These are phyloP conservation scores for Pilasporangium apinafurcum DNA, from an alignment of 352 stramenopile genomes.

Conservation along the genomic window DNA sequence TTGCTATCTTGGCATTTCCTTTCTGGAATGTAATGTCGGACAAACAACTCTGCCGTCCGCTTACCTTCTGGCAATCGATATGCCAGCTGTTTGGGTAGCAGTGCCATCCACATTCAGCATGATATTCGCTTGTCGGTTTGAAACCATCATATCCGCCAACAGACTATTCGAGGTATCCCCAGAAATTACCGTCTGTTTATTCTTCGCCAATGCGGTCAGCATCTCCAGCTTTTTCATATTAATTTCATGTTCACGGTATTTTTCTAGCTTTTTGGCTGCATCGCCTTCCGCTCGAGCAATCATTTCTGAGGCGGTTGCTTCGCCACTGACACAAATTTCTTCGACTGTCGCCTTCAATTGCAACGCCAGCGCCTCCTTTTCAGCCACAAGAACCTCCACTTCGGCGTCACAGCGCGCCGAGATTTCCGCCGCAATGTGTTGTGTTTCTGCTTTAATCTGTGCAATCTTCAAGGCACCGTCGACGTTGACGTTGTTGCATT, in stretches of 20 bases:
- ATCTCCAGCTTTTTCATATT: constrained; percentile 44
- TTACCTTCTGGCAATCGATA: too few relatives aligned
- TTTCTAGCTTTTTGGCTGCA: constrained; percentile 28
- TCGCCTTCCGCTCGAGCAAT: constrained; percentile 33
- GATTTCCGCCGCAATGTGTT: constrained; percentile 38
- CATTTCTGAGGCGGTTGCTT: constrained; percentile 37
- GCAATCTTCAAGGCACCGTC: constrained; percentile 34
- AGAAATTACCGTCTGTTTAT: constrained; percentile 35
- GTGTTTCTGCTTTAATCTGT: constrained; percentile 36
- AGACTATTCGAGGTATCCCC: constrained; percentile 44
- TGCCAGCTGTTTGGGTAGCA: too few relatives aligned
- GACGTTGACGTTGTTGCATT: constrained; percentile 32
- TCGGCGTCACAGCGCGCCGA: constrained; percentile 28
- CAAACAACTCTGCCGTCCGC: too few relatives aligned
- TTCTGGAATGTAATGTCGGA: too few relatives aligned
- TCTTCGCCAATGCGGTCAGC: constrained; percentile 27
- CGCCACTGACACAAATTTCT: constrained; percentile 16
- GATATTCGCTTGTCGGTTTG: constrained; percentile 42
- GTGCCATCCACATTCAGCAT: constrained; percentile 31
- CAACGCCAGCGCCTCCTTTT: constrained; percentile 23
- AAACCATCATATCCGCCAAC: constrained; percentile 48
- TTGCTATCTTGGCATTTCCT: too few relatives aligned
- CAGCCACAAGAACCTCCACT: constrained; percentile 29
- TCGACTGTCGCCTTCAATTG: constrained; percentile 26
- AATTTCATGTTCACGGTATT: constrained; percentile 25